Conservation (phyloP, 1,139 yeast genomes). For the Sugiyamaella xylanicola region DNA sequence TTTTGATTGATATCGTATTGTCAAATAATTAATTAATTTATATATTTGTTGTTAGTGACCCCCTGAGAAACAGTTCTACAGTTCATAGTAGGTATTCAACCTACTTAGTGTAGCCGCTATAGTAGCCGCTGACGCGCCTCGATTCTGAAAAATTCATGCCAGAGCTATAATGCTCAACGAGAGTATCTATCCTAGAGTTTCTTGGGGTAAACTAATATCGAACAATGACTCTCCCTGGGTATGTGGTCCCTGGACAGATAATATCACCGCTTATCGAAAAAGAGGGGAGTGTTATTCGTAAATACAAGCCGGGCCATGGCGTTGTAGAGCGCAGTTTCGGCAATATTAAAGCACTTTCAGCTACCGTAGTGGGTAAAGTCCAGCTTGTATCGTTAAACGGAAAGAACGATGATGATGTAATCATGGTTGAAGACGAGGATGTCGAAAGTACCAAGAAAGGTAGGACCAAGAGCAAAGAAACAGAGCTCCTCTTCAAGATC, state of each 20-base stretch:
- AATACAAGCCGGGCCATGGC: conserved; percentile 55
- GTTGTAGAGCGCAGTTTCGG: conserved; percentile 27
- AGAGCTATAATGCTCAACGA: neutral
- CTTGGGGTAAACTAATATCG: too few relatives aligned
- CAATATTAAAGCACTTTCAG: conserved; percentile 51
- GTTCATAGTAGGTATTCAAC: too few relatives aligned
- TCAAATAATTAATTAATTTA: too few relatives aligned
- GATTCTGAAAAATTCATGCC: neutral
- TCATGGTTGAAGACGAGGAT: conserved; percentile 25
- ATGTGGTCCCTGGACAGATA: conserved; percentile 78
- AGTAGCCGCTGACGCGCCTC: neutral
- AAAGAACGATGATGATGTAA: conserved; percentile 31
- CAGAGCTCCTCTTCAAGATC: conserved; percentile 35
- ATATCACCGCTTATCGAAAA: conserved; percentile 50
- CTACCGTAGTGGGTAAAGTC: conserved; percentile 69
- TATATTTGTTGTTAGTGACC: neutral
- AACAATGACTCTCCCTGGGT: conserved; percentile 44
- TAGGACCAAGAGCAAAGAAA: conserved; percentile 18
- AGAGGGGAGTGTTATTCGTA: conserved; percentile 39
- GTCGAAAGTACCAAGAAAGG: conserved; percentile 28
- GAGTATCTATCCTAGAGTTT: neutral
- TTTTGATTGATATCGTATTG: too few relatives aligned
- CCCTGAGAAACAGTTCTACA: too few relatives aligned
- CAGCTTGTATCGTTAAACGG: conserved; percentile 27
- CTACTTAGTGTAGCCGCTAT: neutral